A percentile compares a stretch with the other conserved stretches of the same genome.
Evolutionary conservation across 2,329 filamentous ascomycete genomes (phyloP).

Genomic region (Botrytis deweyae): DNA sequence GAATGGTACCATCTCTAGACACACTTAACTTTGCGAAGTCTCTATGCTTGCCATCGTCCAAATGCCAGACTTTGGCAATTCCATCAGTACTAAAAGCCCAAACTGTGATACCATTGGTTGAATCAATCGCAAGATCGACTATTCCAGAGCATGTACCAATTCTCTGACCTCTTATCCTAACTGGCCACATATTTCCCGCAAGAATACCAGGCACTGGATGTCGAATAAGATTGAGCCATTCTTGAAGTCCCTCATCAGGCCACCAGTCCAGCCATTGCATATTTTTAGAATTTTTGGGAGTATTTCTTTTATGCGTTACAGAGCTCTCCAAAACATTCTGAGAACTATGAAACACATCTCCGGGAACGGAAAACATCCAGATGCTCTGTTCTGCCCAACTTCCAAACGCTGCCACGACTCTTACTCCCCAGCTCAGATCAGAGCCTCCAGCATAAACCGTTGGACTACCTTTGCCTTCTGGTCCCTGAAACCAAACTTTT

Average conservation of each 20-base stretch:
- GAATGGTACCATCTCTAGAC: constrained; percentile 37
- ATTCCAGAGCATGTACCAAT: constrained; percentile 48
- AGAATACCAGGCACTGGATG: constrained; percentile 28
- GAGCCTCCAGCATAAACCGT: constrained; percentile 55
- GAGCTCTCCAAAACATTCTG: constrained; percentile 21
- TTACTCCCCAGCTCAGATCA: constrained; percentile 57
- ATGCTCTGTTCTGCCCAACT: constrained; percentile 46
- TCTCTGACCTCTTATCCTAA: constrained; percentile 50
- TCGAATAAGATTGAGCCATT: constrained; percentile 38
- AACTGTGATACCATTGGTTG: constrained; percentile 46
- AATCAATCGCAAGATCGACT: constrained; percentile 52
- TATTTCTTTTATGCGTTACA: constrained; percentile 20
- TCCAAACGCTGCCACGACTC: constrained; percentile 57
- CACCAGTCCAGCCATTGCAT: constrained; percentile 43
- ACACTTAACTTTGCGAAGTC: constrained; percentile 26
- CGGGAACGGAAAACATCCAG: constrained; percentile 60
- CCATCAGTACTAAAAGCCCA: constrained; percentile 52
- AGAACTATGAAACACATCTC: constrained; percentile 49
- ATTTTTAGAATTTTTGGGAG: constrained; percentile 22
- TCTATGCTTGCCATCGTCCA: constrained; percentile 39
- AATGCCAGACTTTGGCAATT: constrained; percentile 47
- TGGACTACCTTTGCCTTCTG: constrained; percentile 43
- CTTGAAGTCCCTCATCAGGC: constrained; percentile 40
- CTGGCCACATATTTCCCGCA: constrained; percentile 45
- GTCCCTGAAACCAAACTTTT: constrained; percentile 53